Conservation (phyloP, 805 yeast species). For the Metschnikowia similis region DNA sequence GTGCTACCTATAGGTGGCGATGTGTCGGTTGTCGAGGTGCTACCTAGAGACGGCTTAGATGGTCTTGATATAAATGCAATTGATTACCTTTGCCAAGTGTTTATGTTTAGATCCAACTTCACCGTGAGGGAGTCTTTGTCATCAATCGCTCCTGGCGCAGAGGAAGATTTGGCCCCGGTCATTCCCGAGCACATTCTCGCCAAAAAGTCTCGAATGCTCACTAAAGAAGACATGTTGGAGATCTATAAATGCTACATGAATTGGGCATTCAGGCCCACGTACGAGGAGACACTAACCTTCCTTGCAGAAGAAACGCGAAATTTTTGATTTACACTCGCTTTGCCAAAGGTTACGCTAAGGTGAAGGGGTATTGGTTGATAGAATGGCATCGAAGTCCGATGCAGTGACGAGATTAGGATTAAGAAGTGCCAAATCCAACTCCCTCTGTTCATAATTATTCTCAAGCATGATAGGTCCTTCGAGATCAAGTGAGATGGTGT, state of each 20-base stretch:
- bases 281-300: conserved; percentile 15
- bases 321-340: conserved; percentile 4
- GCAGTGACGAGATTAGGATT: neutral
- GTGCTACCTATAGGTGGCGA: conserved; percentile 30
- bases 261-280: conserved; percentile 87
- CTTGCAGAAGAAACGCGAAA: conserved; percentile 15
- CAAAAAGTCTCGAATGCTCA: conserved; percentile 45
- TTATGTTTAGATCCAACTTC: conserved; percentile 30
- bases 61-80: conserved; percentile 46
- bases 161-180: conserved; percentile 40
- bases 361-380: neutral
- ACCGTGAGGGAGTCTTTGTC: conserved; percentile 45
- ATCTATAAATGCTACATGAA: conserved; percentile 50
- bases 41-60: conserved; percentile 30
- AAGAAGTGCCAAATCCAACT: neutral
- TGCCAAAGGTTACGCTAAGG: neutral
- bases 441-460: neutral
- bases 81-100: conserved; percentile 53
- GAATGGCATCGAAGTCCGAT: neutral
- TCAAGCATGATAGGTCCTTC: neutral
- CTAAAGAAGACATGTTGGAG: conserved; percentile 49
- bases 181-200: conserved; percentile 32
- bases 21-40: conserved; percentile 56
- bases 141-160: conserved; percentile 80
- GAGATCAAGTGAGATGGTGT: neutral